Percentiles rank a stretch among this genome's conserved stretches.
Conservation (phyloP, 495 filamentous ascomycete species). For the Xylaria bambusicola region DNA sequence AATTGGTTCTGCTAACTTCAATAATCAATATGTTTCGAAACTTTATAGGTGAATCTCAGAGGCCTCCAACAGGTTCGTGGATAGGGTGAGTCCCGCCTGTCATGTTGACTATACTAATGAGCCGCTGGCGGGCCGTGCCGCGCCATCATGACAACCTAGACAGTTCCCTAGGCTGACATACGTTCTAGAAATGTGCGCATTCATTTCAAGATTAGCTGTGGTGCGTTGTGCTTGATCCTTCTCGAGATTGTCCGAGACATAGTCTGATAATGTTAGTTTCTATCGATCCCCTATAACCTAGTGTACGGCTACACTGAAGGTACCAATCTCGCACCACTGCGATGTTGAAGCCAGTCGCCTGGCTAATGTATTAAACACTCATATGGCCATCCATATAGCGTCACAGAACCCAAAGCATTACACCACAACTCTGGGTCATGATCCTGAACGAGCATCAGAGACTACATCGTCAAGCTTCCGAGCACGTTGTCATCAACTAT, state of each 20-base stretch:
- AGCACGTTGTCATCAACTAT: not conserved
- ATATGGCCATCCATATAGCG: slow-evolving; percentile 49
- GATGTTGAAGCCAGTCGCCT: slow-evolving; percentile 66
- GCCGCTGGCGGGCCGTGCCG: slow-evolving; percentile 70
- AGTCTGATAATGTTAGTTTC: slow-evolving; percentile 74
- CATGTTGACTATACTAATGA: slow-evolving; percentile 76
- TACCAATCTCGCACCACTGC: slow-evolving; percentile 67
- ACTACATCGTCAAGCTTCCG: not conserved
- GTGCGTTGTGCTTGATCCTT: slow-evolving; percentile 67
- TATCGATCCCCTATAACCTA: slow-evolving; percentile 64
- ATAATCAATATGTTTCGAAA: not conserved
- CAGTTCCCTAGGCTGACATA: slow-evolving; percentile 78
- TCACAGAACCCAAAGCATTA: not conserved
- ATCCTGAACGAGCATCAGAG: not conserved
- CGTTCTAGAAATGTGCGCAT: slow-evolving; percentile 68
- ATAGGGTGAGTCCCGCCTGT: slow-evolving; percentile 56
- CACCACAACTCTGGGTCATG: not conserved
- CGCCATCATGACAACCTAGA: slow-evolving; percentile 67
- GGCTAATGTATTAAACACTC: slow-evolving; percentile 77
- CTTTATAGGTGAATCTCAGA: not conserved
- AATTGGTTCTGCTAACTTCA: slow-evolving; percentile 54
- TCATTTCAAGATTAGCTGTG: slow-evolving; percentile 83
- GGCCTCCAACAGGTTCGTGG: not conserved
- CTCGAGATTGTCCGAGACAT: slow-evolving; percentile 67
- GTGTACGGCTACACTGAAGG: slow-evolving; percentile 70